Evolutionary conservation across 805 yeast genomes (phyloP).

Genomic region (Pichia pseudocactophila): DNA sequence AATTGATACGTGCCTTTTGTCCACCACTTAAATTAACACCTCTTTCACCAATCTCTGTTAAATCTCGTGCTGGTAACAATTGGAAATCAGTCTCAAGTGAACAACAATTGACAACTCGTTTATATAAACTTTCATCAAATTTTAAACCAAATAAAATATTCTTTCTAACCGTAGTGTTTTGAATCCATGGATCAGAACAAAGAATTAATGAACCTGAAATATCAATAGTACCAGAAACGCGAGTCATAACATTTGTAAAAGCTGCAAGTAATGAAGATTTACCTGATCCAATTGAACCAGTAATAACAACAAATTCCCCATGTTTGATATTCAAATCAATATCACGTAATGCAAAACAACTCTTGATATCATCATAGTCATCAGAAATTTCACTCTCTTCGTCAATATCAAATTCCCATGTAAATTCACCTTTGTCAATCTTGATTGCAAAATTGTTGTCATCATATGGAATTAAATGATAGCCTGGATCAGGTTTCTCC

Average conservation of each 20-base stretch:
- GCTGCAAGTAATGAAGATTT: slow-evolving; percentile 67
- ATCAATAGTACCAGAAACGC: slow-evolving; percentile 40
- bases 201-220: slow-evolving; percentile 45
- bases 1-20: slow-evolving; percentile 71
- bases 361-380: neutral
- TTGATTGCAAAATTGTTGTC: slow-evolving; percentile 33
- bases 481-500: slow-evolving; percentile 23
- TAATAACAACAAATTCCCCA: slow-evolving; percentile 65
- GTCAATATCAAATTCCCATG: slow-evolving; percentile 42
- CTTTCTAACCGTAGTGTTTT: slow-evolving; percentile 59
- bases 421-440: slow-evolving; percentile 47
- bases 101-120: slow-evolving; percentile 50
- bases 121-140: slow-evolving; percentile 41
- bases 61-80: slow-evolving; percentile 64
- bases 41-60: slow-evolving; percentile 75
- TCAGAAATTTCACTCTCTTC: neutral
- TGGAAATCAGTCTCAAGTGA: slow-evolving; percentile 59
- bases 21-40: slow-evolving; percentile 85
- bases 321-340: slow-evolving; percentile 44
- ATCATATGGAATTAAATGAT: slow-evolving; percentile 10
- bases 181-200: slow-evolving; percentile 65
- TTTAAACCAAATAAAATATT: slow-evolving; percentile 59
- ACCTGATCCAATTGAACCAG: slow-evolving; percentile 79
- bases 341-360: slow-evolving; percentile 33
- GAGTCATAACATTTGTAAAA: slow-evolving; percentile 58